Evolutionary conservation across 1,284 basidiomycete species (phyloP).

Genomic region (Pseudozyma sp.): DNA sequence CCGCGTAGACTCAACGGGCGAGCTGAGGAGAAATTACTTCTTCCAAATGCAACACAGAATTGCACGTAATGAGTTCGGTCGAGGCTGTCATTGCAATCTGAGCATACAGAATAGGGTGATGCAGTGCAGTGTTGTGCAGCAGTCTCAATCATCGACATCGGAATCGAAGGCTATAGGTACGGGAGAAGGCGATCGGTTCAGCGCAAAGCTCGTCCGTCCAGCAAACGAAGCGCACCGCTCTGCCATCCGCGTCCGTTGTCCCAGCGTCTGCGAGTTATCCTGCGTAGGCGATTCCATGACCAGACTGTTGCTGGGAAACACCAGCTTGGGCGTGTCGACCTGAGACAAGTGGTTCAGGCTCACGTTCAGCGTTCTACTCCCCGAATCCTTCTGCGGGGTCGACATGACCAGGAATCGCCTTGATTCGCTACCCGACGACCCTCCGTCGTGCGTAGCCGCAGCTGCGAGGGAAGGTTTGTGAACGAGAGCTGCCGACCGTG

Average conservation of each 20-base stretch:
- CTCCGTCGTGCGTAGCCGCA: neutral
- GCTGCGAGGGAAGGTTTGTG: constrained; percentile 16
- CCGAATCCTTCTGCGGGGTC: constrained; percentile 32
- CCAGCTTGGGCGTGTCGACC: constrained; percentile 25
- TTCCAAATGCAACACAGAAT: no score
- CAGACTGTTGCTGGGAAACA: constrained; percentile 21
- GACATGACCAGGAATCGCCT: constrained; percentile 39
- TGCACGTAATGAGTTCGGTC: no score
- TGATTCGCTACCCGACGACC: constrained; percentile 1
- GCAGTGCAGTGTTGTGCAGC: neutral
- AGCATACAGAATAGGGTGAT: no score
- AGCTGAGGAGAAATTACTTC: no score
- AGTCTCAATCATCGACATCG: constrained; percentile 20
- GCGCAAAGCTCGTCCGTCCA: constrained; percentile 16
- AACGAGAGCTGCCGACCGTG: constrained; percentile 10
- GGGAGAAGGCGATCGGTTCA: constrained; percentile 31
- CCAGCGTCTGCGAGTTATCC: constrained; percentile 6
- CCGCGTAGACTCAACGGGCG: no score
- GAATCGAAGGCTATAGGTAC: constrained; percentile 8
- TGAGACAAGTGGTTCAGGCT: constrained; percentile 7
- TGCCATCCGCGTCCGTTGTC: constrained; percentile 6
- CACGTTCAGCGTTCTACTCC: constrained; percentile 9
- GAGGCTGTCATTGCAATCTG: no score
- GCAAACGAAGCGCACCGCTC: constrained; percentile 29
- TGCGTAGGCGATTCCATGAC: constrained; percentile 39